Base-by-base conservation (phyloP, 2,329 filamentous ascomycete species). In the Thielaviopsis punctulata region DNA sequence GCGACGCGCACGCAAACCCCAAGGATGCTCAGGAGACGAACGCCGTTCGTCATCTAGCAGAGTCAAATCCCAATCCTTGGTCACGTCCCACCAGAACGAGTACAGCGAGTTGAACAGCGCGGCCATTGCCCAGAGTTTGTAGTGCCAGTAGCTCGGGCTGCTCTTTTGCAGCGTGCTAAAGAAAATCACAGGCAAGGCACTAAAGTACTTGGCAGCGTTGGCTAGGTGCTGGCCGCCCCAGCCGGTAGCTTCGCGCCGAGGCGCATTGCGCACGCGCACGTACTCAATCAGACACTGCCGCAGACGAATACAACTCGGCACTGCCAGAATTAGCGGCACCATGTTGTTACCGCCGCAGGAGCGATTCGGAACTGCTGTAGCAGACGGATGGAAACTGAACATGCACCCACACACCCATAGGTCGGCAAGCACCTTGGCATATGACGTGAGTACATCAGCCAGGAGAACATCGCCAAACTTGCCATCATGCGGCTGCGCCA, bases 41-140 rank as follows among this genome's bases (percentile, higher is more conserved):
- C 82, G 77, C 36, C 66, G 67, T 13, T 69, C 64, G 1, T 72
- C 64, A 2, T 82, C 77, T 62, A 96, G 85, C 13, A 96, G 73
- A 0, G 84, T 86, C 56, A 98, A 73, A 62, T 96, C 92, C 92
- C 92, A 98, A 71, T 98, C 92, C 69, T 89, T 92, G 52, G 86
- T 76, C 25, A 96, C 80, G 61, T 98, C 92, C 92, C 92, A 98
- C 72, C 92, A 98, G 70, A 96, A 96, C n/a, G 84, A 88, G 68
- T 95, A 98, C 45, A 84, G 71, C 13, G 86, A 93, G 65, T 98
- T 95, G 60, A 92, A 62, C 30, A 87, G 69, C 25, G 86, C 84
- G 44, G 83, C 83, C 33, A 75, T 66, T 25, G 93, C 69, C 81
- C 86, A 92, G 47, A 70, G 68, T 41, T 69, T 70, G 63, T 77